phyloP scores from a whole-genome alignment of 1,284 basidiomycete species.

The Malassezia psittaci region DNA sequence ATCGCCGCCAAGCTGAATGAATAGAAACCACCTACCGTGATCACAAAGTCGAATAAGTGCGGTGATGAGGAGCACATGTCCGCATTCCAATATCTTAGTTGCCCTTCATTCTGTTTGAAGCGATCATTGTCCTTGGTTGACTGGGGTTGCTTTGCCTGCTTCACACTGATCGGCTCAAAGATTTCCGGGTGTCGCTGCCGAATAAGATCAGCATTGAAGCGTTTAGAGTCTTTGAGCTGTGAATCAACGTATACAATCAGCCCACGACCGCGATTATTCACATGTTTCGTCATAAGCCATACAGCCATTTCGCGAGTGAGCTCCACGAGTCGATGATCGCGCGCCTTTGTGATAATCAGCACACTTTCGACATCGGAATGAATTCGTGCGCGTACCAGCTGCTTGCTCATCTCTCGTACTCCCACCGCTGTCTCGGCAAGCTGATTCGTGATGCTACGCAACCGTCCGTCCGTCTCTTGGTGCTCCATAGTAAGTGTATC shows the following conservation, averaged over 20 bases:
- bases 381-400: constrained; percentile 85
- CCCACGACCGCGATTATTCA: constrained; percentile 30
- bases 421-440: constrained; percentile 93
- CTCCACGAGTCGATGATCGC: constrained; percentile 90
- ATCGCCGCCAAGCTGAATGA: constrained; percentile 63
- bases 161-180: constrained; percentile 58
- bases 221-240: constrained; percentile 78
- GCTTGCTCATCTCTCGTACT: constrained; percentile 96
- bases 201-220: constrained; percentile 87
- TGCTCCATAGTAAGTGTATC: neutral
- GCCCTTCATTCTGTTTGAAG: constrained; percentile 55
- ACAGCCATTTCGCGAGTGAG: constrained; percentile 80
- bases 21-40: constrained; percentile 58
- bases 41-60: constrained; percentile 93
- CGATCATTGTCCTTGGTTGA: neutral
- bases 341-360: constrained; percentile 92
- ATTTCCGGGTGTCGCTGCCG: constrained; percentile 75
- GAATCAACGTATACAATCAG: constrained; percentile 69
- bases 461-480: constrained; percentile 58
- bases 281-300: constrained; percentile 41
- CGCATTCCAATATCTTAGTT: constrained; percentile 91
- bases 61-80: constrained; percentile 87
- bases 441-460: constrained; percentile 68
- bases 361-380: constrained; percentile 82
- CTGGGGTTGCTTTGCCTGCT: constrained; percentile 10